A percentile compares a stretch with the other conserved stretches of the same genome.
These are phyloP conservation scores for Microascus cirrosus DNA, from an alignment of 2,329 filamentous ascomycete species.

Conservation along the genomic window DNA sequence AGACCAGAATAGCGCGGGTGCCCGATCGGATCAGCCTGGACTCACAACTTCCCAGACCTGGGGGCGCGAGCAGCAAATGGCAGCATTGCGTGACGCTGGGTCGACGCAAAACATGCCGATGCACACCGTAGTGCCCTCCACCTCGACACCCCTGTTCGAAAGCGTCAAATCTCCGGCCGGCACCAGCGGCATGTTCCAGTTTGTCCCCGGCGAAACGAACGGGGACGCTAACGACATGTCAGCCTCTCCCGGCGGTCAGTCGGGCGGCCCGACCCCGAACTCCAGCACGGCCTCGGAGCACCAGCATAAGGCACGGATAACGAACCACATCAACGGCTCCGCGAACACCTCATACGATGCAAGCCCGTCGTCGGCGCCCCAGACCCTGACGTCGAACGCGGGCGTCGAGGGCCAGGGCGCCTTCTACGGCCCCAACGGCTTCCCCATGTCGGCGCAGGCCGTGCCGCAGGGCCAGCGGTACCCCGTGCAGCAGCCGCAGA, in stretches of 20 bases:
- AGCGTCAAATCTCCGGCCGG: constrained; percentile 2
- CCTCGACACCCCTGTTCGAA: constrained; percentile 9
- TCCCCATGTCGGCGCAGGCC: constrained; percentile 20
- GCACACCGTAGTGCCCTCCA: constrained; percentile 21
- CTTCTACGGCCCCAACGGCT: constrained; percentile 17
- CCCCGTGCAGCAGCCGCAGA: constrained; percentile 22
- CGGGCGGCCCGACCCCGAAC: constrained; percentile 47
- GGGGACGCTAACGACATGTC: constrained; percentile 35
- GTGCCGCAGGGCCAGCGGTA: constrained; percentile 22
- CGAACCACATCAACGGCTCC: constrained; percentile 20
- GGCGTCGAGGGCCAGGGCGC: background rate
- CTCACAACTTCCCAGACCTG: constrained; percentile 15
- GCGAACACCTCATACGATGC: constrained; percentile 36
- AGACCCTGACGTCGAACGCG: constrained; percentile 15
- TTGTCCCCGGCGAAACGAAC: constrained; percentile 27
- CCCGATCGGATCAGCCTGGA: background rate
- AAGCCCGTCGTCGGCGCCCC: constrained; percentile 35
- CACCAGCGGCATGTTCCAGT: constrained; percentile 20
- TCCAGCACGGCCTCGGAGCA: constrained; percentile 30
- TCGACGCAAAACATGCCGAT: background rate
- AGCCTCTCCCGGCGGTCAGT: constrained; percentile 36
- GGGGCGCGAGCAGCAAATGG: constrained; percentile 25
- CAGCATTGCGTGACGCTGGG: background rate
- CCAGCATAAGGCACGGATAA: constrained; percentile 15
- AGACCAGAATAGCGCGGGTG: constrained; percentile 13